phyloP scores from a whole-genome alignment of 2,329 filamentous ascomycete genomes.

The Fusarium duplospermum region DNA sequence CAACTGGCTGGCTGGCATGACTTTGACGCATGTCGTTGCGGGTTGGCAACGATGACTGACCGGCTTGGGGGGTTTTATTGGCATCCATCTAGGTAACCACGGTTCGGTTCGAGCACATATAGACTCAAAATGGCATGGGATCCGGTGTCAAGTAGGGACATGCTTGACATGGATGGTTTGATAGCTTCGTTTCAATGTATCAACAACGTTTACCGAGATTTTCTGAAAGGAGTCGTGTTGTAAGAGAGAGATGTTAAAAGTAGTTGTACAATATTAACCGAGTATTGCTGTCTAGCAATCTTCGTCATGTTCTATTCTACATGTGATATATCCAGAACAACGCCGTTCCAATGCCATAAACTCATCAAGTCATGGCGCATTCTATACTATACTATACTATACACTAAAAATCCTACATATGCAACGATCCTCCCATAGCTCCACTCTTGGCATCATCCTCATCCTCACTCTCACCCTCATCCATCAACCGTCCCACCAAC shows the following conservation, averaged over 20 bases:
- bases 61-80: slow-evolving; percentile 12
- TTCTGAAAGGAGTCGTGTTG: not conserved
- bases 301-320: not conserved
- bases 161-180: slow-evolving; percentile 14
- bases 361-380: not conserved
- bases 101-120: slow-evolving; percentile 28
- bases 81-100: slow-evolving; percentile 18
- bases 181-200: slow-evolving; percentile 28
- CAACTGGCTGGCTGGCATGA: slow-evolving; percentile 7
- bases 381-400: not conserved
- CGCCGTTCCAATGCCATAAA: not conserved
- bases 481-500: slow-evolving; percentile 58
- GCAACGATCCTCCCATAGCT: slow-evolving; percentile 29
- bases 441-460: slow-evolving; percentile 43
- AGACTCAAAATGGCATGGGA: slow-evolving; percentile 25
- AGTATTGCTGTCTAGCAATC: not conserved
- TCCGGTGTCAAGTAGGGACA: slow-evolving; percentile 16
- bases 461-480: slow-evolving; percentile 41
- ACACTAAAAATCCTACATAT: not conserved
- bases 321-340: slow-evolving; percentile 1
- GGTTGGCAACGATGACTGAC: slow-evolving; percentile 20
- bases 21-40: slow-evolving; percentile 27
- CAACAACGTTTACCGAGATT: slow-evolving; percentile 13
- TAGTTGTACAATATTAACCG: not conserved
- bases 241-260: not conserved